phyloP scores from a whole-genome alignment of 441 rosid species.

The Eutrema salsugineum region DNA sequence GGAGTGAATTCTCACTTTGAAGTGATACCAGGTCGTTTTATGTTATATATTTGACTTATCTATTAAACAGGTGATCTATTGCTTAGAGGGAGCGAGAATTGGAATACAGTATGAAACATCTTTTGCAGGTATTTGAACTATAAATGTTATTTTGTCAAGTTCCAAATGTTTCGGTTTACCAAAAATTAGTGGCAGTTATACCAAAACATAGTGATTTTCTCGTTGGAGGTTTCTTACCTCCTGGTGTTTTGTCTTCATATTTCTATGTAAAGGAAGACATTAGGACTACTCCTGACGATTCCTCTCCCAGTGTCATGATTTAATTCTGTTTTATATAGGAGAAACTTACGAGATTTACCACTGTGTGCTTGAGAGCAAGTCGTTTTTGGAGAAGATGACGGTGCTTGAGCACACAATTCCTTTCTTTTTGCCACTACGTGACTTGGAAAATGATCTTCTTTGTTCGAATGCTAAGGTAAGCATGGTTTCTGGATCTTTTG shows the following conservation, averaged over 20 bases:
- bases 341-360: constrained; percentile 88
- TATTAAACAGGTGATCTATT: constrained; percentile 70
- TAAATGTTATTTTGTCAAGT: neutral
- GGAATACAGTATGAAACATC: constrained; percentile 94
- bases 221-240: constrained; percentile 1
- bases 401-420: constrained; percentile 95
- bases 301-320: neutral
- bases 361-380: constrained; percentile 91
- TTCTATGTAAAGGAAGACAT: neutral
- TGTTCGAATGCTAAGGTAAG: constrained; percentile 87
- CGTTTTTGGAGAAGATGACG: constrained; percentile 94
- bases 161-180: neutral
- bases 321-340: constrained; percentile 38
- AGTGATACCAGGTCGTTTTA: neutral
- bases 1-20: neutral
- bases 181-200: neutral
- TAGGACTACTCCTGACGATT: neutral
- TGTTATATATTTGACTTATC: constrained; percentile 2
- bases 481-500: constrained; percentile 25
- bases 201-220: neutral
- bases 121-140: constrained; percentile 67
- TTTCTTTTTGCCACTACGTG: constrained; percentile 86
- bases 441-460: constrained; percentile 89
- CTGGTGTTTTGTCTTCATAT: neutral
- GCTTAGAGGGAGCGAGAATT: constrained; percentile 90